phyloP scores from a whole-genome alignment of 1,139 yeast genomes.

The Yamadazyma oceani region DNA sequence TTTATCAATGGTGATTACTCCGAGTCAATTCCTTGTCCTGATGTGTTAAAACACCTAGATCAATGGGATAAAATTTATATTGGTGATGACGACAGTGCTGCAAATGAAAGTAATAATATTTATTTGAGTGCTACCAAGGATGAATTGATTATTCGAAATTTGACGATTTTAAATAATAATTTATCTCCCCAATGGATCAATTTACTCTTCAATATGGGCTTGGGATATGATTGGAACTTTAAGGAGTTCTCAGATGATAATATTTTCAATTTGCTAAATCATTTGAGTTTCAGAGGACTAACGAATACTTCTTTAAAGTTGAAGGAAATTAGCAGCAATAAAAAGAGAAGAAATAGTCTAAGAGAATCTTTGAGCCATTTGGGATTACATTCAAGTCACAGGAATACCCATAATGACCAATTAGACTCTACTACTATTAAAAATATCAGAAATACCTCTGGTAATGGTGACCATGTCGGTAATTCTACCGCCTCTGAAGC shows the following conservation, averaged over 20 bases:
- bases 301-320: constrained; percentile 27
- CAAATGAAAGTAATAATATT: constrained; percentile 2
- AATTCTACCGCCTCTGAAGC: not conserved
- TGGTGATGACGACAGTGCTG: constrained; percentile 28
- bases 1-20: constrained; percentile 45
- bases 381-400: constrained; percentile 1
- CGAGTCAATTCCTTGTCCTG: constrained; percentile 47
- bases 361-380: constrained; percentile 12
- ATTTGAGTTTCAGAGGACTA: constrained; percentile 27
- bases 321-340: constrained; percentile 21
- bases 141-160: constrained; percentile 36
- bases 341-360: constrained; percentile 14
- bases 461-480: not conserved
- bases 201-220: constrained; percentile 37
- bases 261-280: constrained; percentile 29
- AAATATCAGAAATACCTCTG: not conserved
- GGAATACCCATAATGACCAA: not conserved
- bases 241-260: constrained; percentile 35
- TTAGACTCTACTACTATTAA: too few relatives aligned
- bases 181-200: constrained; percentile 40
- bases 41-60: constrained; percentile 26
- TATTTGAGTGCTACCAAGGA: constrained; percentile 10
- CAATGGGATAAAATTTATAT: constrained; percentile 43
- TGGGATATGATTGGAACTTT: constrained; percentile 40
- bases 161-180: constrained; percentile 28